Evolutionary conservation across 1,139 yeast species (phyloP).

Genomic region (Scheffersomyces insectosa): DNA sequence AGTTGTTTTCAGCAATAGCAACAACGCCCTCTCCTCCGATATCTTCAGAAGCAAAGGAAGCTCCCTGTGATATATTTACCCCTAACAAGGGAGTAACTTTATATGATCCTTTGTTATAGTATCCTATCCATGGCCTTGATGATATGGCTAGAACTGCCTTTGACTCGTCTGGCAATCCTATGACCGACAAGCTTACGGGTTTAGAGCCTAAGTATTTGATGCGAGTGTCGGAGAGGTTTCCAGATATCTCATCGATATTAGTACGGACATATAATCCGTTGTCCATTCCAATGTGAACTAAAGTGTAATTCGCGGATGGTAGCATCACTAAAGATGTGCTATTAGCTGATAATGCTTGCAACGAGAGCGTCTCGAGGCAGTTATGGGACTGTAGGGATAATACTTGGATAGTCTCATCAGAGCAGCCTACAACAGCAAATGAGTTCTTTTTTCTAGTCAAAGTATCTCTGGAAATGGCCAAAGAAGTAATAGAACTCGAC

Average conservation of each 20-base stretch:
- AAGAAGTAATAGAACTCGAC: slow-evolving; percentile 48
- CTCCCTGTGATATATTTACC: slow-evolving; percentile 32
- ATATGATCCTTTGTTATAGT: slow-evolving; percentile 25
- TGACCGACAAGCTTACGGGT: slow-evolving; percentile 53
- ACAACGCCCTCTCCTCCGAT: slow-evolving; percentile 62
- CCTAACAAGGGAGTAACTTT: slow-evolving; percentile 45
- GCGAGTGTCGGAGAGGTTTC: slow-evolving; percentile 65
- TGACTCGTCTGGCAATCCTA: slow-evolving; percentile 23
- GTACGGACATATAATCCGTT: slow-evolving; percentile 80
- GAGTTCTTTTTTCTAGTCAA: slow-evolving; percentile 50
- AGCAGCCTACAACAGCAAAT: slow-evolving; percentile 68
- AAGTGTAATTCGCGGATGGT: slow-evolving; percentile 12
- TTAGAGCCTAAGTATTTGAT: slow-evolving; percentile 74
- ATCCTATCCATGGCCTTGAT: slow-evolving; percentile 43
- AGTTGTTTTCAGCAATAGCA: slow-evolving; percentile 53
- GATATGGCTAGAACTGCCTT: slow-evolving; percentile 42
- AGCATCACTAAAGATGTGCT: slow-evolving; percentile 51
- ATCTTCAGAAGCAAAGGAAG: slow-evolving; percentile 65
- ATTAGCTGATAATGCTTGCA: slow-evolving; percentile 68
- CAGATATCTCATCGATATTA: slow-evolving; percentile 56
- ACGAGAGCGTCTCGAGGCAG: slow-evolving; percentile 60
- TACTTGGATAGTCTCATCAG: slow-evolving; percentile 71
- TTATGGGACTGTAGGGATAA: slow-evolving; percentile 64
- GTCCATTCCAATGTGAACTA: slow-evolving; percentile 74
- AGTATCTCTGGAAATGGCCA: slow-evolving; percentile 51